Conservation (phyloP, 1,139 yeast species). For the Eremothecium coryli region DNA sequence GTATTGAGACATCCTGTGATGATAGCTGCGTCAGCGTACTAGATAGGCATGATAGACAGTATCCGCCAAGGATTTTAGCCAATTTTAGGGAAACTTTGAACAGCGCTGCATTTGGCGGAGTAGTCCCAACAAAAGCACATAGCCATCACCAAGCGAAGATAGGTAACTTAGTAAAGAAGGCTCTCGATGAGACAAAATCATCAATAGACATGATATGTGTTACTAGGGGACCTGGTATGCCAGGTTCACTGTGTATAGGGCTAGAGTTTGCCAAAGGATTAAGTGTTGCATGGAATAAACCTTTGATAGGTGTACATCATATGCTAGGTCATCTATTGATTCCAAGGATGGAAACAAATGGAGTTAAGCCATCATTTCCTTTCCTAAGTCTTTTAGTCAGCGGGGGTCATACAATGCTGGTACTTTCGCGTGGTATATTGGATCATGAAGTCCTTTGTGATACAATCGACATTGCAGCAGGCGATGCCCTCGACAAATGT, state of each 20-base stretch:
- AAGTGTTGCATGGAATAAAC: slow-evolving; percentile 64
- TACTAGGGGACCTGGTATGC: slow-evolving; percentile 97
- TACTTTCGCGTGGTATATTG: slow-evolving; percentile 48
- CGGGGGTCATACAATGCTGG: slow-evolving; percentile 94
- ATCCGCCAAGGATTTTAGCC: slow-evolving; percentile 45
- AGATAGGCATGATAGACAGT: slow-evolving; percentile 35
- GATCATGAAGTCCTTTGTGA: slow-evolving; percentile 68
- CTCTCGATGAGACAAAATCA: slow-evolving; percentile 29
- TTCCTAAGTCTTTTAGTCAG: slow-evolving; percentile 72
- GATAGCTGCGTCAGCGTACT: slow-evolving; percentile 83
- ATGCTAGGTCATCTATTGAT: slow-evolving; percentile 87
- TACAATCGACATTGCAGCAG: slow-evolving; percentile 83
- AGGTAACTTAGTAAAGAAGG: slow-evolving; percentile 37
- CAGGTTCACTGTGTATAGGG: slow-evolving; percentile 77
- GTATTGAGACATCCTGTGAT: slow-evolving; percentile 91
- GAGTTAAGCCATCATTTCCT: slow-evolving; percentile 45
- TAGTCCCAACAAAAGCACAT: slow-evolving; percentile 80
- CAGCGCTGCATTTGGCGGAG: slow-evolving; percentile 67
- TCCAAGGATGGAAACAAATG: slow-evolving; percentile 46
- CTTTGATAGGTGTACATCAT: slow-evolving; percentile 86
- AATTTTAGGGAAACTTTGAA: slow-evolving; percentile 61
- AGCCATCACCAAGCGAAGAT: slow-evolving; percentile 61
- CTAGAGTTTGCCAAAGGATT: slow-evolving; percentile 80
- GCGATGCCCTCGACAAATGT: slow-evolving; percentile 89
- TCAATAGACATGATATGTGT: slow-evolving; percentile 73